These are phyloP conservation scores for Geotrichum europaeum DNA, from an alignment of 1,139 yeast species.

Conservation along the genomic window DNA sequence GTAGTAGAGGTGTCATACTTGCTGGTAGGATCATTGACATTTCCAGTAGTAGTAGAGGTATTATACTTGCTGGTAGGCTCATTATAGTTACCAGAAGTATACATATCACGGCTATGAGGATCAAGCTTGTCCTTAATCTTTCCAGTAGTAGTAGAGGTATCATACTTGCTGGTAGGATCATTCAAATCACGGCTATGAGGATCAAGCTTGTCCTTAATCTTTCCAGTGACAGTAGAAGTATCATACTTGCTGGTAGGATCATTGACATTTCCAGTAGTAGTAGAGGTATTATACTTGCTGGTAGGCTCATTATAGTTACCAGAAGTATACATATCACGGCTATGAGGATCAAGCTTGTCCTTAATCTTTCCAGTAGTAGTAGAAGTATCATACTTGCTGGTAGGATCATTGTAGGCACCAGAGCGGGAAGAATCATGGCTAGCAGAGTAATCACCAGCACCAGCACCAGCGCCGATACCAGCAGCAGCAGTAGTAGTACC, in stretches of 20 bases:
- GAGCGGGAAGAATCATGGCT: not conserved
- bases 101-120: not conserved
- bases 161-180: constrained; percentile 12
- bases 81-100: not conserved
- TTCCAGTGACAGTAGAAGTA: constrained; percentile 2
- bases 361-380: not conserved
- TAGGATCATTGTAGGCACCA: not conserved
- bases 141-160: constrained; percentile 7
- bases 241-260: constrained; percentile 11
- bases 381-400: constrained; percentile 7
- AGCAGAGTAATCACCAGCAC: constrained; percentile 2
- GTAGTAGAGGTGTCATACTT: constrained; percentile 5
- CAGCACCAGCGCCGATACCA: constrained; percentile 8
- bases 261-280: constrained; percentile 2
- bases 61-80: not conserved
- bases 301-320: constrained; percentile 1
- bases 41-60: constrained; percentile 2
- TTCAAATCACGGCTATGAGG: constrained; percentile 1
- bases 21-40: not conserved
- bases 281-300: constrained; percentile 12
- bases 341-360: constrained; percentile 5
- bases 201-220: constrained; percentile 1
- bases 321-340: not conserved
- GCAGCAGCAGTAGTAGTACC: constrained; percentile 1
- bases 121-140: not conserved